These are phyloP conservation scores for Rhizomucor miehei DNA, from an alignment of 371 early-diverging fungal genomes.

Conservation along the genomic window DNA sequence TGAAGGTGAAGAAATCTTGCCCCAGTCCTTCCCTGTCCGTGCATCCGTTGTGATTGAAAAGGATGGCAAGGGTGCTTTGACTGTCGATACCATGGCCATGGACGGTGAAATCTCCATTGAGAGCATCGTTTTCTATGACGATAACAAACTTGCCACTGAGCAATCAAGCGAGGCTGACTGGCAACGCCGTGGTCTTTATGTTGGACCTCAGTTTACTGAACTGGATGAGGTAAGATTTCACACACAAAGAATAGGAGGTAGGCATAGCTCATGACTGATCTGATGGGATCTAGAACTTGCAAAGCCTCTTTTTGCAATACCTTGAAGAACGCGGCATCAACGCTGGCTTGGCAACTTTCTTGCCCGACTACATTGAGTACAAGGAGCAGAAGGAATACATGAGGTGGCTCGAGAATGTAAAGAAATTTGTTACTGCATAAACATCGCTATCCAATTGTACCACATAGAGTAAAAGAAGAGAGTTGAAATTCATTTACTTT, in stretches of 20 bases:
- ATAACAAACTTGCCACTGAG: constrained; percentile 63
- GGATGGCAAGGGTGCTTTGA: constrained; percentile 73
- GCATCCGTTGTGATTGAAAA: constrained; percentile 82
- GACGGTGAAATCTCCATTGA: constrained; percentile 88
- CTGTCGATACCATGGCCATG: constrained; percentile 75
- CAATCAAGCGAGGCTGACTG: constrained; percentile 88
- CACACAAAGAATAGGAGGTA: not conserved
- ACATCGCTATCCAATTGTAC: not conserved
- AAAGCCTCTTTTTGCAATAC: constrained; percentile 78
- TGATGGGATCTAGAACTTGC: constrained; percentile 56
- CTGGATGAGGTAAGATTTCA: constrained; percentile 76
- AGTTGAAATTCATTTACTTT: too few relatives aligned
- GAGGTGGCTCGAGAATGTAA: constrained; percentile 80
- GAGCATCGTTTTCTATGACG: constrained; percentile 71
- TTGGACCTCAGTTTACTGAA: constrained; percentile 90
- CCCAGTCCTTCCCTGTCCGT: constrained; percentile 69
- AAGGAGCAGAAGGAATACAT: constrained; percentile 96
- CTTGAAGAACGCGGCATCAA: constrained; percentile 89
- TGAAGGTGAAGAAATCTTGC: constrained; percentile 52
- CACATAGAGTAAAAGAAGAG: not conserved
- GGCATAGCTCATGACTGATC: too few relatives aligned
- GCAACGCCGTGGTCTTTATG: constrained; percentile 85
- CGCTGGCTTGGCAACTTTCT: constrained; percentile 76
- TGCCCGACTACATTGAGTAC: constrained; percentile 85
- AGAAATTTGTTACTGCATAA: constrained; percentile 73